Conservation (phyloP, 164 flowering plant genomes). For the Liriodendron chinense region DNA sequence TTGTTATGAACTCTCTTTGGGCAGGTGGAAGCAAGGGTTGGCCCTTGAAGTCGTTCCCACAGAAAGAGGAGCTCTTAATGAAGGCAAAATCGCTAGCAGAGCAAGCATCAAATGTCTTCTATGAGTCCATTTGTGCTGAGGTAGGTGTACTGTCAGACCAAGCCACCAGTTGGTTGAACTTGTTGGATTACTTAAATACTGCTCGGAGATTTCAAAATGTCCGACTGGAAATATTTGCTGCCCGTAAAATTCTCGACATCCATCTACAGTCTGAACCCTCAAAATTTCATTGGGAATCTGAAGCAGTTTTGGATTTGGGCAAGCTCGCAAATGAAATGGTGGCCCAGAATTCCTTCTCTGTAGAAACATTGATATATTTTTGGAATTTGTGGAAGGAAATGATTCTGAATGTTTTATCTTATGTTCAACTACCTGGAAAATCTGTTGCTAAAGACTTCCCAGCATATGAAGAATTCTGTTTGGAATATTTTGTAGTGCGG, state of each 20-base stretch:
- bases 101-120: constrained; percentile 20
- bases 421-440: constrained; percentile 22
- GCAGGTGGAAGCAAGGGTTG: constrained; percentile 44
- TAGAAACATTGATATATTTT: constrained; percentile 40
- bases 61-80: constrained; percentile 37
- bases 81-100: constrained; percentile 41
- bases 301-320: constrained; percentile 20
- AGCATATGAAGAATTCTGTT: constrained; percentile 37
- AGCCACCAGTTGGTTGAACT: constrained; percentile 17
- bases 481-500: constrained; percentile 53
- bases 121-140: constrained; percentile 33
- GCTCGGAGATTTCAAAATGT: constrained; percentile 28
- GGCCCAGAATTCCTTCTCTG: constrained; percentile 25
- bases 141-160: constrained; percentile 30
- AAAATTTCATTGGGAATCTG: constrained; percentile 39
- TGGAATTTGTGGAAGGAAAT: constrained; percentile 54
- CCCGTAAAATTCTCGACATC: constrained; percentile 47
- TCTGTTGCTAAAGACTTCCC: constrained; percentile 12
- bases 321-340: constrained; percentile 20
- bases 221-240: constrained; percentile 38
- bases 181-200: constrained; percentile 23
- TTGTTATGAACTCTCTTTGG: constrained; percentile 49
- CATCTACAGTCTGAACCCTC: constrained; percentile 27
- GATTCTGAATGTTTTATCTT: constrained; percentile 26
- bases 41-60: constrained; percentile 45